Base-by-base conservation (phyloP, 2,329 filamentous ascomycete genomes). In the Rhynchosporium secalis region DNA sequence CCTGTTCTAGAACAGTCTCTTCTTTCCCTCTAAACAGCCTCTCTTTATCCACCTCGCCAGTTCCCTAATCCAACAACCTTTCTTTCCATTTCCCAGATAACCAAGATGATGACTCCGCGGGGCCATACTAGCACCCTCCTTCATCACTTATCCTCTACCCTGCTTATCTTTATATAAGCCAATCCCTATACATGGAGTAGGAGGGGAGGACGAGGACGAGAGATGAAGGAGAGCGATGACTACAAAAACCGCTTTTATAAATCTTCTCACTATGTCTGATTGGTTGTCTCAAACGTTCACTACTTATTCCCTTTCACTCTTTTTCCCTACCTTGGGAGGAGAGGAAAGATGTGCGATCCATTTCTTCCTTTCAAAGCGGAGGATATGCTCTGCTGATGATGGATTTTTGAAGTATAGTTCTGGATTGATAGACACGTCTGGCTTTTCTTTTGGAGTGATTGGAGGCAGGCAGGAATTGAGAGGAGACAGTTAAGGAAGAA, bases 211-310 rank as follows among this genome's bases (percentile, higher is more conserved):
- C 20, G 43, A 36, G 33, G 9, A 36, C 33, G 33, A 36, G 33
- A 36, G 33, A 36, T 36, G 9, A 6, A 64, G 36, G 48, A 26
- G 33, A 40, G 74, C 75, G 62, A 76, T 86, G 84, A 77, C 81
- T 85, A 83, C 75, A 83, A 83, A 76, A 81, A 84, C 85, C 86
- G 85, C 84, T 78, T 78, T 78, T 79, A 75, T 67, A 76, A 78
- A 87, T 87, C 85, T 88, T 87, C 85, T 88, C 85, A 84, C 81
- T 73, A 72, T 79, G 75, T 86, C 82, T 86, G 84, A 86, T 74
- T 67, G 51, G 28, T 38, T 13, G 4, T 20, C 20, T 20, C 20
- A 20, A 20, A 20, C 20, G 20, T 20, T 20, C 20, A 20, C 20
- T 20, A 20, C 20, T 20, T 20, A 20, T 20, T 20, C 20, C 20